Evolutionary conservation across 176 grass and related monocot genomes (phyloP).

Genomic region (Eragrostis curvula): DNA sequence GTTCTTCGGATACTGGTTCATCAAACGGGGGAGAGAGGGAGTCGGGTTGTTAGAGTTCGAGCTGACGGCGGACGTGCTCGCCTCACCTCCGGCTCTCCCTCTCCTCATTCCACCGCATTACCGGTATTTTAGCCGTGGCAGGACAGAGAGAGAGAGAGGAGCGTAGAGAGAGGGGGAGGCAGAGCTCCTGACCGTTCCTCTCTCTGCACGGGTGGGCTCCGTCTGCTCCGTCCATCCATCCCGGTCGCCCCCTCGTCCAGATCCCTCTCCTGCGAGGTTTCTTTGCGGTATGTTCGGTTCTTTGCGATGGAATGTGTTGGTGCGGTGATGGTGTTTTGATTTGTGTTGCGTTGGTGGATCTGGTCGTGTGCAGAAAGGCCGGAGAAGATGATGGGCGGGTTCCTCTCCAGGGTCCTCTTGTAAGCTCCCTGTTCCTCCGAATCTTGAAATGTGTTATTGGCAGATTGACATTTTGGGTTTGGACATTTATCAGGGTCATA

Average conservation of each 20-base stretch:
- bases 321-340: constrained; percentile 26
- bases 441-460: constrained; percentile 39
- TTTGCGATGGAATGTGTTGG: constrained; percentile 9
- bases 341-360: constrained; percentile 43
- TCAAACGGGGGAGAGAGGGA: background rate
- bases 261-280: constrained; percentile 37
- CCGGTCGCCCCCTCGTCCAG: constrained; percentile 6
- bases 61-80: constrained; percentile 62
- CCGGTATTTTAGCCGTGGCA: constrained; percentile 46
- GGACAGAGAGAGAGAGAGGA: background rate
- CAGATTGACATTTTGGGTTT: constrained; percentile 14
- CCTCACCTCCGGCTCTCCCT: constrained; percentile 41
- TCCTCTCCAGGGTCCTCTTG: constrained; percentile 80
- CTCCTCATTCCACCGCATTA: constrained; percentile 47
- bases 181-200: constrained; percentile 35
- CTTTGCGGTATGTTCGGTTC: constrained; percentile 2
- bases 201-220: constrained; percentile 25
- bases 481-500: background rate
- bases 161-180: constrained; percentile 13
- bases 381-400: constrained; percentile 77
- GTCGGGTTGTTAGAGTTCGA: constrained; percentile 23
- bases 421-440: constrained; percentile 47
- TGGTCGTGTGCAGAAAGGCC: constrained; percentile 39
- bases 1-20: background rate
- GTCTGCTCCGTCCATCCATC: constrained; percentile 12